Evolutionary conservation across 495 filamentous ascomycete species (phyloP).

Genomic region (Penicillium arizonense): DNA sequence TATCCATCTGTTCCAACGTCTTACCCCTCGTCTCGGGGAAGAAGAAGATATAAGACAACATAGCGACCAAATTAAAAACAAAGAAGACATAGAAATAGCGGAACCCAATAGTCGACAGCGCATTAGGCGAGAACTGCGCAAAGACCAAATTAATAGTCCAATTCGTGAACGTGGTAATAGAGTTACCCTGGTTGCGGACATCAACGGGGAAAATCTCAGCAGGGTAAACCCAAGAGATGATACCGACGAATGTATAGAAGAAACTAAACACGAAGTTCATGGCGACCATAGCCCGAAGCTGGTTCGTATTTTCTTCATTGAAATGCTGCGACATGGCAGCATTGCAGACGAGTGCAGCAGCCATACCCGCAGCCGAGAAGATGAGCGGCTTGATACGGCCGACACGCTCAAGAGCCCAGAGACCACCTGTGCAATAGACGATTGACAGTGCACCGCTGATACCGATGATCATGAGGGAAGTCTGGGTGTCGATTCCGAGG

Average conservation of each 20-base stretch:
- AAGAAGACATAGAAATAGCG: constrained; percentile 52
- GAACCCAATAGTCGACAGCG: constrained; percentile 43
- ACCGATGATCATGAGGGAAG: constrained; percentile 49
- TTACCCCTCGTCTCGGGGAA: constrained; percentile 53
- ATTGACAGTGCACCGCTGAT: constrained; percentile 44
- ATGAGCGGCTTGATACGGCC: constrained; percentile 48
- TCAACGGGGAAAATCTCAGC: constrained; percentile 58
- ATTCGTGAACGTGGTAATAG: constrained; percentile 49
- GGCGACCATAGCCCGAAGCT: constrained; percentile 46
- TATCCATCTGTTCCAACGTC: constrained; percentile 52
- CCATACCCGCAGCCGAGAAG: constrained; percentile 37
- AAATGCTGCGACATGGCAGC: constrained; percentile 32
- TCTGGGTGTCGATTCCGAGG: constrained; percentile 46
- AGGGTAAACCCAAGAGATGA: constrained; percentile 54
- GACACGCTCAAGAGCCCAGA: constrained; percentile 44
- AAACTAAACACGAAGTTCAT: constrained; percentile 51
- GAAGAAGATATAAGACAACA: constrained; percentile 37
- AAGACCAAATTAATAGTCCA: constrained; percentile 52
- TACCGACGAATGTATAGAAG: constrained; percentile 48
- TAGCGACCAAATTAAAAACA: constrained; percentile 42
- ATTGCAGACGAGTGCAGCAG: constrained; percentile 43
- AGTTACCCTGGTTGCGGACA: constrained; percentile 48
- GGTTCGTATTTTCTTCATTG: constrained; percentile 24
- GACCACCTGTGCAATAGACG: constrained; percentile 24
- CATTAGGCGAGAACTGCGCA: constrained; percentile 50